Evolutionary conservation across 2,329 filamentous ascomycete species (phyloP).

Genomic region (Xylariales sp.): DNA sequence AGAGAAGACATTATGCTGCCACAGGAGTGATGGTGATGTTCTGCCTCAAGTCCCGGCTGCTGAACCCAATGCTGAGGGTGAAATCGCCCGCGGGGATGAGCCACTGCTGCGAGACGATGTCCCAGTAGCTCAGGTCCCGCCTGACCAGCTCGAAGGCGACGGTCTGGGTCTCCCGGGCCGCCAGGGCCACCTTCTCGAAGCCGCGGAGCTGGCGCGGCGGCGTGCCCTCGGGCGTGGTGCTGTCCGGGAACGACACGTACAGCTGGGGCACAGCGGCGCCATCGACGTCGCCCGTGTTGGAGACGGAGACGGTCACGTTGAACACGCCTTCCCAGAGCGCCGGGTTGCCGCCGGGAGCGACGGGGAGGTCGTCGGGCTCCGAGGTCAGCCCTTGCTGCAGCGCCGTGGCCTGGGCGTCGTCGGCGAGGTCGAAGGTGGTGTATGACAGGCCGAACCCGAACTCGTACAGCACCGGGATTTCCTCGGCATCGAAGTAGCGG

Average conservation of each 20-base stretch:
- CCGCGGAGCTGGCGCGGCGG: constrained; percentile 74
- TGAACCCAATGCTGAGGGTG: constrained; percentile 12
- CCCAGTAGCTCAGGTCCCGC: constrained; percentile 85
- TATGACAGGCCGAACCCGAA: constrained; percentile 61
- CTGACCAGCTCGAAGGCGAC: constrained; percentile 70
- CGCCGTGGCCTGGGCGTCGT: constrained; percentile 7
- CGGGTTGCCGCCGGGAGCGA: constrained; percentile 58
- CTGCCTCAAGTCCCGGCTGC: constrained; percentile 12
- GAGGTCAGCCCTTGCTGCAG: constrained; percentile 1
- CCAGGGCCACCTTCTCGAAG: constrained; percentile 73
- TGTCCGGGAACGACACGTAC: not conserved
- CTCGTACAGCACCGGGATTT: constrained; percentile 57
- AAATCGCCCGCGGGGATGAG: constrained; percentile 15
- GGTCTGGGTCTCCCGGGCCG: constrained; percentile 58
- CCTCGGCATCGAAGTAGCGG: constrained; percentile 57
- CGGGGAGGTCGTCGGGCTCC: constrained; percentile 19
- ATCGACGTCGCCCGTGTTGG: constrained; percentile 60
- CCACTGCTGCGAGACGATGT: constrained; percentile 74
- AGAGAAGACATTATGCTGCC: too few relatives aligned
- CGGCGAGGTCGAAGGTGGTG: constrained; percentile 50
- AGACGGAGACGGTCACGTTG: constrained; percentile 60
- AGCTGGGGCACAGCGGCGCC: constrained; percentile 73
- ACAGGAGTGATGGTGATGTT: constrained; percentile 9
- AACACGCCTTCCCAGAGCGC: constrained; percentile 66
- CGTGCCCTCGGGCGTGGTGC: constrained; percentile 1